These are phyloP conservation scores for Botrytis deweyae DNA, from an alignment of 2,329 filamentous ascomycete genomes.

Conservation along the genomic window DNA sequence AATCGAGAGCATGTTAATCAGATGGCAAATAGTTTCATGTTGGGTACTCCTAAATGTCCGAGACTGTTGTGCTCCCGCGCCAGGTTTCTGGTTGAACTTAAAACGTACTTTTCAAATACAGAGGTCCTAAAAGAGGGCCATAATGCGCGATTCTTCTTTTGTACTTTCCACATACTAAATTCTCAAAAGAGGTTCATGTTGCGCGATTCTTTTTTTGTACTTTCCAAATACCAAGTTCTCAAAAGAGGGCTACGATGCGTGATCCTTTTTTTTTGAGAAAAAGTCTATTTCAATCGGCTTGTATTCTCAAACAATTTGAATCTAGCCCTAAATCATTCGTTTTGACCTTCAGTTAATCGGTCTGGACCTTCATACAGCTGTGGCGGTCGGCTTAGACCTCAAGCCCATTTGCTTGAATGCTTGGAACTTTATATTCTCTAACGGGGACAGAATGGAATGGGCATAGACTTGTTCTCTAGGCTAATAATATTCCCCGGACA, in stretches of 20 bases:
- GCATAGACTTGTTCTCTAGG: background rate
- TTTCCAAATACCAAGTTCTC: background rate
- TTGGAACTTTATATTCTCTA: background rate
- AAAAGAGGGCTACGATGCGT: background rate
- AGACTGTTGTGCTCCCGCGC: background rate
- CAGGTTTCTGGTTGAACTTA: constrained; percentile 1
- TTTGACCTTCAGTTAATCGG: background rate
- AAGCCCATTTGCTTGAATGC: background rate
- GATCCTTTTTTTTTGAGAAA: background rate
- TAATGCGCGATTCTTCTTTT: background rate
- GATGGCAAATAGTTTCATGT: constrained; percentile 5
- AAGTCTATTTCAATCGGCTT: background rate
- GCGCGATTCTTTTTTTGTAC: background rate
- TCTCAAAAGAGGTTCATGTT: background rate
- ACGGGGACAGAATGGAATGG: background rate
- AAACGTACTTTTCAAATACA: background rate
- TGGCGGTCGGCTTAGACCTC: background rate
- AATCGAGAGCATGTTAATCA: background rate
- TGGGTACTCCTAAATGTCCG: constrained; percentile 3
- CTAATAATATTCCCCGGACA: background rate
- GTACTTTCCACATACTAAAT: too few relatives aligned
- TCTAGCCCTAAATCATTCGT: background rate
- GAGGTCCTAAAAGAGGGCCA: too few relatives aligned
- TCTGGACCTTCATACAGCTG: background rate
- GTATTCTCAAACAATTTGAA: background rate